These are phyloP conservation scores for Mucor indicus DNA, from an alignment of 371 early-diverging fungal genomes.

Conservation along the genomic window DNA sequence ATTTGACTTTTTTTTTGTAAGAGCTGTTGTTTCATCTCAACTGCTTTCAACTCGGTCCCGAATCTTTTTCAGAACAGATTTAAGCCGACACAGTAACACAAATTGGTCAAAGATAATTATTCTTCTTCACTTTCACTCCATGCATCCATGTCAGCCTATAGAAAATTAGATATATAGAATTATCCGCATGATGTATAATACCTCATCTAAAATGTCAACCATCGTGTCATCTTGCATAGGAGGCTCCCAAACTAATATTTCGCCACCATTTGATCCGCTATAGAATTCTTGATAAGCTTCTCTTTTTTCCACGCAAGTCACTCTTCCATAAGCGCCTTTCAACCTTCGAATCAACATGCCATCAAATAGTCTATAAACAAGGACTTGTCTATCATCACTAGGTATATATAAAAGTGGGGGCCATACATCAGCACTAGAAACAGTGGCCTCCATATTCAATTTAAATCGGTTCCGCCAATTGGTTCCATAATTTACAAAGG, in stretches of 20 bases:
- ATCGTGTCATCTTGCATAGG: conserved; percentile 16
- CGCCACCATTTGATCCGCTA: conserved; percentile 65
- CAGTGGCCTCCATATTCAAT: conserved; percentile 40
- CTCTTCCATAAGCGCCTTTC: conserved; percentile 64
- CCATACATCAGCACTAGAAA: conserved; percentile 44
- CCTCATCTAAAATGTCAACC: conserved; percentile 2
- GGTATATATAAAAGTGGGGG: conserved; percentile 59
- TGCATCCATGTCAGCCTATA: conserved; percentile 18
- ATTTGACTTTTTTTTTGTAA: conserved; percentile 5
- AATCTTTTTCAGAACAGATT: neutral
- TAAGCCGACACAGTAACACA: neutral
- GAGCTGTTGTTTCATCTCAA: conserved; percentile 1
- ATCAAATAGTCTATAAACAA: conserved; percentile 58
- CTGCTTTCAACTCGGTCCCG: conserved; percentile 12
- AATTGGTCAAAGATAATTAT: neutral
- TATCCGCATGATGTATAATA: neutral
- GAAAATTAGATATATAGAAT: conserved; percentile 10
- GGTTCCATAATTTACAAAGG: conserved; percentile 65
- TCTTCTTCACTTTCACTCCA: conserved; percentile 31
- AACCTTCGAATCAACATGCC: conserved; percentile 56
- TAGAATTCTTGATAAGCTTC: conserved; percentile 59
- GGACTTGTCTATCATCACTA: conserved; percentile 53
- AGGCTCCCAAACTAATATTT: conserved; percentile 70
- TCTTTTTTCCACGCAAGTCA: conserved; percentile 58
- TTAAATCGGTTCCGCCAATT: conserved; percentile 52